A percentile compares a stretch with the other conserved stretches of the same genome.
phyloP scores from a whole-genome alignment of 805 yeast species.

The Kluyveromyces starmeri region DNA sequence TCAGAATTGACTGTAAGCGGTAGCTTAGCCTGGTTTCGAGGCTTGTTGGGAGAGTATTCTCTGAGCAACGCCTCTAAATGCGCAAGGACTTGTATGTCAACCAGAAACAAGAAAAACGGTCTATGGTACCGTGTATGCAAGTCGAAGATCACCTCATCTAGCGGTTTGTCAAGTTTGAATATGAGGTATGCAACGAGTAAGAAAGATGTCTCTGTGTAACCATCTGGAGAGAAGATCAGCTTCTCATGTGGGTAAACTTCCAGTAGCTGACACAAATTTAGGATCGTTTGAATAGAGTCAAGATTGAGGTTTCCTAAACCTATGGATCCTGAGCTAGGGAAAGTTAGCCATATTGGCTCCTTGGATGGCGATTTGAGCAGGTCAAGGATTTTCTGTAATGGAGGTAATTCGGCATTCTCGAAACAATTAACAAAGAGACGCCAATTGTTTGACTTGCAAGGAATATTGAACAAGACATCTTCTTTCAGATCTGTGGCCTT shows the following conservation, averaged over 20 bases:
- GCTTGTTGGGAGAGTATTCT: constrained; percentile 46
- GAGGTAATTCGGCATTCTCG: constrained; percentile 50
- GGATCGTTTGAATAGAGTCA: constrained; percentile 53
- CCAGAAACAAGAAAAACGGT: constrained; percentile 76
- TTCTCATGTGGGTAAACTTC: constrained; percentile 18
- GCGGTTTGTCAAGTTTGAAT: constrained; percentile 49
- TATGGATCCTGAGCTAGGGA: constrained; percentile 81
- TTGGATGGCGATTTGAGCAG: constrained; percentile 3
- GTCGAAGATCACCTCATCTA: constrained; percentile 58
- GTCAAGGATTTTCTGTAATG: constrained; percentile 13
- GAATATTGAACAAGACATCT: constrained; percentile 36
- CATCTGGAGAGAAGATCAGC: constrained; percentile 76
- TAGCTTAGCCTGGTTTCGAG: constrained; percentile 9
- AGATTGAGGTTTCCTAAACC: constrained; percentile 68
- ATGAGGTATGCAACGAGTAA: constrained; percentile 62
- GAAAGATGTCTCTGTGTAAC: constrained; percentile 86
- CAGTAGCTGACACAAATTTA: constrained; percentile 52
- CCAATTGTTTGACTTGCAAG: constrained; percentile 41
- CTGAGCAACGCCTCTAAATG: constrained; percentile 57
- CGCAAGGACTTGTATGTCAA: constrained; percentile 58
- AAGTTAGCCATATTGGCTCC: constrained; percentile 33
- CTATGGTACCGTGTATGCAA: constrained; percentile 58
- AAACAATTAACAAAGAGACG: constrained; percentile 48
- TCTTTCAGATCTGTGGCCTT: constrained; percentile 14
- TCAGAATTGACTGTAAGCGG: constrained; percentile 22